A percentile compares a stretch with the other conserved stretches of the same genome.
Conservation (phyloP, 768 basidiomycete species). For the Suillus occidentalis region DNA sequence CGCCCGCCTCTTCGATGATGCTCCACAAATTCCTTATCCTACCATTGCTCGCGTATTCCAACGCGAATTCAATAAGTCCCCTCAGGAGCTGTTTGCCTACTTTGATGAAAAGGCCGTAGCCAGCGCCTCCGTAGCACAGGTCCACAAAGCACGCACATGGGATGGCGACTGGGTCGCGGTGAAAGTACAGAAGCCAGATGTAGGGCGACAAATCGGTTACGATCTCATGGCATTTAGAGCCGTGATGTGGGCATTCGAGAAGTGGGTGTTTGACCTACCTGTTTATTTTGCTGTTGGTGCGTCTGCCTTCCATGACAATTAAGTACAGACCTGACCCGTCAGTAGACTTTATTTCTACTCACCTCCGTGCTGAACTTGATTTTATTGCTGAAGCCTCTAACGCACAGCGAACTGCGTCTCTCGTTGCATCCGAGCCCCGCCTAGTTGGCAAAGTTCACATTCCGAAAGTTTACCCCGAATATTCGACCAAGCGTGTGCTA, state of each 20-base stretch:
- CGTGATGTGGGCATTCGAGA: conserved; percentile 79
- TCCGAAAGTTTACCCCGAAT: conserved; percentile 70
- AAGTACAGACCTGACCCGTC: neutral
- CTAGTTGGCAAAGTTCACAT: conserved; percentile 74
- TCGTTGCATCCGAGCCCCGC: conserved; percentile 68
- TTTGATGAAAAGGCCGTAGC: conserved; percentile 81
- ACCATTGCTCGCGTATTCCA: conserved; percentile 67
- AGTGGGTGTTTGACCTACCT: conserved; percentile 83
- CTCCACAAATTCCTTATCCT: conserved; percentile 79
- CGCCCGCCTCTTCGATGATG: conserved; percentile 81
- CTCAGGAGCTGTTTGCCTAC: conserved; percentile 71
- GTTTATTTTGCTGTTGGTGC: conserved; percentile 76
- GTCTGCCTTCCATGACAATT: conserved; percentile 22
- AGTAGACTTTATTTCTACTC: conserved; percentile 76
- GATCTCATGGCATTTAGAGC: conserved; percentile 69
- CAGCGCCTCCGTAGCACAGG: conserved; percentile 91
- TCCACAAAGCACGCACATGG: conserved; percentile 73
- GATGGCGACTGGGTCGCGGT: conserved; percentile 77
- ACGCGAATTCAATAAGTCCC: conserved; percentile 66
- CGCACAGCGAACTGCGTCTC: conserved; percentile 64
- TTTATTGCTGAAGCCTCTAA: conserved; percentile 81
- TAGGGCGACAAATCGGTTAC: conserved; percentile 84
- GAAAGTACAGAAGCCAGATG: conserved; percentile 90
- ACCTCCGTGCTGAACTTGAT: conserved; percentile 81
- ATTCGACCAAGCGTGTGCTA: conserved; percentile 76